Evolutionary conservation across 768 basidiomycete species (phyloP).

Genomic region (Psilocybe cyanescens): DNA sequence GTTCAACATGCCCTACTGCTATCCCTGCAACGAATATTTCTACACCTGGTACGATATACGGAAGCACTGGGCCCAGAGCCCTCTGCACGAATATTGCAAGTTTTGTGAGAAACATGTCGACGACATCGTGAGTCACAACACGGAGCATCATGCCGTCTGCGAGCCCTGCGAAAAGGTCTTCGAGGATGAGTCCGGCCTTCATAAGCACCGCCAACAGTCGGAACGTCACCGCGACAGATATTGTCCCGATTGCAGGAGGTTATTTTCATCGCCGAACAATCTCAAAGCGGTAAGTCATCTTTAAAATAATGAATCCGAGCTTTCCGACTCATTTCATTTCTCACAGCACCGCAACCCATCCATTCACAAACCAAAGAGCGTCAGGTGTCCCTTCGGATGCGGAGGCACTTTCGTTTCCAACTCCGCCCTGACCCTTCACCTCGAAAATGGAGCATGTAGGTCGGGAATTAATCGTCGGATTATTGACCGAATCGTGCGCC

Average conservation of each 20-base stretch:
- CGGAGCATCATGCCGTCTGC: not conserved
- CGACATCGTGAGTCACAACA: not conserved
- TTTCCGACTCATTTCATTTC: not conserved
- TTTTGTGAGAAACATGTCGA: slow-evolving; percentile 39
- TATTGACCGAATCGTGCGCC: slow-evolving; percentile 45
- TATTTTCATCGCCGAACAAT: not conserved
- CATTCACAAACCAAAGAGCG: slow-evolving; percentile 43
- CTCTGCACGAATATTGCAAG: slow-evolving; percentile 52
- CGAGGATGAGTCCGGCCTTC: slow-evolving; percentile 29
- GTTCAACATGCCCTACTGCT: slow-evolving; percentile 13
- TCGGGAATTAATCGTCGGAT: slow-evolving; percentile 48
- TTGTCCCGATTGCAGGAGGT: not conserved
- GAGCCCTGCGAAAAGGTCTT: slow-evolving; percentile 9
- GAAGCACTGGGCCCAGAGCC: slow-evolving; percentile 54
- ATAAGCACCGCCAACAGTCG: slow-evolving; percentile 54
- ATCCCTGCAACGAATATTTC: slow-evolving; percentile 18
- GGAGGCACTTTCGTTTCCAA: slow-evolving; percentile 49
- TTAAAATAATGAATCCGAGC: slow-evolving; percentile 44
- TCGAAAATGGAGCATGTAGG: slow-evolving; percentile 61
- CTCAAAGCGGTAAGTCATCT: slow-evolving; percentile 41
- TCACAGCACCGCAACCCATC: slow-evolving; percentile 54
- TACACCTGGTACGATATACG: slow-evolving; percentile 32
- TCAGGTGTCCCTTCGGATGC: slow-evolving; percentile 49
- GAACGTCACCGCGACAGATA: slow-evolving; percentile 31
- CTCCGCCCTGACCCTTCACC: slow-evolving; percentile 62